Percentiles rank a stretch among this genome's conserved stretches.
Evolutionary conservation across 2,329 filamentous ascomycete species (phyloP).

Genomic region (Nemania sp.): DNA sequence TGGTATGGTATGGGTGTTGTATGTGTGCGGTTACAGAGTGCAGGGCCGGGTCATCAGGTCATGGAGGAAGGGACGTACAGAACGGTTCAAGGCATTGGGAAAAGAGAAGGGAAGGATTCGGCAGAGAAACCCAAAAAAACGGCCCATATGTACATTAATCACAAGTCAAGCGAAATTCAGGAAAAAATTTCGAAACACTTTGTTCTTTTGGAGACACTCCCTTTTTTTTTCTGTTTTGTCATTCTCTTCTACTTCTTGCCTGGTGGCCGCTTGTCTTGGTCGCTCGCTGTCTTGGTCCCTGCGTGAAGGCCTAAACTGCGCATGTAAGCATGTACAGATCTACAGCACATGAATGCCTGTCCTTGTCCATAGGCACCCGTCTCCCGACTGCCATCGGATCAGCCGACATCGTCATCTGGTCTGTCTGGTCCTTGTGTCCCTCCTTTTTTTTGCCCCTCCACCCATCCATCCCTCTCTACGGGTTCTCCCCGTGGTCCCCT

Average conservation of each 20-base stretch:
- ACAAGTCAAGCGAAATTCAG: slow-evolving; percentile 9
- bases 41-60: background rate
- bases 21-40: slow-evolving; percentile 17
- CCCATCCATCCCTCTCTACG: background rate
- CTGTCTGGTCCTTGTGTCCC: too few relatives aligned
- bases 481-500: slow-evolving; percentile 42
- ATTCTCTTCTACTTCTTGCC: background rate
- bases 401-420: too few relatives aligned
- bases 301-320: slow-evolving; percentile 20
- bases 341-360: slow-evolving; percentile 9
- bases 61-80: background rate
- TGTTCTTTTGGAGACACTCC: slow-evolving; percentile 1
- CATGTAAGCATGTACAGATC: slow-evolving; percentile 19
- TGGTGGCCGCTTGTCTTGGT: background rate
- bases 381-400: slow-evolving; percentile 1
- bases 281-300: background rate
- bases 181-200: slow-evolving; percentile 11
- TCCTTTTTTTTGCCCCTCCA: too few relatives aligned
- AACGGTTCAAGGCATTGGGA: too few relatives aligned
- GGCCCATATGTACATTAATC: slow-evolving; percentile 17
- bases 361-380: slow-evolving; percentile 7
- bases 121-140: background rate
- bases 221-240: background rate
- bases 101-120: background rate
- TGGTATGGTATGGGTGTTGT: too few relatives aligned